These are phyloP conservation scores for Eucalyptus polyanthemos DNA, from an alignment of 345 rosid species.

Conservation along the genomic window DNA sequence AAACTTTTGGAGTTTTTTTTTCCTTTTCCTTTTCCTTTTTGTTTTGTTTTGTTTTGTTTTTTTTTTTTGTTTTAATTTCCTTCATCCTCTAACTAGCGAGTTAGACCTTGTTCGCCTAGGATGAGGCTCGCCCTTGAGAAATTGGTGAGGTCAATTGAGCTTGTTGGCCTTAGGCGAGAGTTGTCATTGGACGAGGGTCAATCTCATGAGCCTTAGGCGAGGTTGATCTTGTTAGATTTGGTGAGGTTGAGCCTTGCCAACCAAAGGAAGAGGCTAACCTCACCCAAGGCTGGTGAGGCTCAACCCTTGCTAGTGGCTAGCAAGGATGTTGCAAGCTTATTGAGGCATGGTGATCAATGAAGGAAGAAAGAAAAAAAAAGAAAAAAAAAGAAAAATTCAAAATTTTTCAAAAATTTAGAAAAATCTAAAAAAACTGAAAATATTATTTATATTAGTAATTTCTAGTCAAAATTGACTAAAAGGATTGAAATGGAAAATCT, in stretches of 20 bases:
- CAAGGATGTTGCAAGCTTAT: not conserved
- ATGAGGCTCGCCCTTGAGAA: not conserved
- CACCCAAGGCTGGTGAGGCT: rapidly evolving
- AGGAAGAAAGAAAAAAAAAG: not conserved
- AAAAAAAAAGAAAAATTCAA: too few relatives aligned
- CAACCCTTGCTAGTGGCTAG: not conserved
- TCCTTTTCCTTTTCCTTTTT: too few relatives aligned
- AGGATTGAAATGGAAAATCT: too few relatives aligned
- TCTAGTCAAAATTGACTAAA: too few relatives aligned
- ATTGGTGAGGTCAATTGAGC: not conserved
- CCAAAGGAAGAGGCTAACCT: not conserved
- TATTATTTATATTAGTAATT: too few relatives aligned
- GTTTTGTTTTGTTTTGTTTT: too few relatives aligned
- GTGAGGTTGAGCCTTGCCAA: rapidly evolving
- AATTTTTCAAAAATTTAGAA: not conserved
- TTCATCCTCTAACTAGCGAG: not conserved
- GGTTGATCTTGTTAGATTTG: not conserved
- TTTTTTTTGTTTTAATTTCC: too few relatives aligned
- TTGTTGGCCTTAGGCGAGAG: not conserved
- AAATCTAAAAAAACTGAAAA: too few relatives aligned
- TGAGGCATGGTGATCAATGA: not conserved
- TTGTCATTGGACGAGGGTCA: not conserved
- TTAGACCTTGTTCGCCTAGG: not conserved
- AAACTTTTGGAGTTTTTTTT: not conserved
- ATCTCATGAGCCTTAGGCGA: not conserved